Evolutionary conservation across 2,329 filamentous ascomycete genomes (phyloP), one percentile per base, ranked within the genome.

Genomic region (Xylariaceae sp.): DNA sequence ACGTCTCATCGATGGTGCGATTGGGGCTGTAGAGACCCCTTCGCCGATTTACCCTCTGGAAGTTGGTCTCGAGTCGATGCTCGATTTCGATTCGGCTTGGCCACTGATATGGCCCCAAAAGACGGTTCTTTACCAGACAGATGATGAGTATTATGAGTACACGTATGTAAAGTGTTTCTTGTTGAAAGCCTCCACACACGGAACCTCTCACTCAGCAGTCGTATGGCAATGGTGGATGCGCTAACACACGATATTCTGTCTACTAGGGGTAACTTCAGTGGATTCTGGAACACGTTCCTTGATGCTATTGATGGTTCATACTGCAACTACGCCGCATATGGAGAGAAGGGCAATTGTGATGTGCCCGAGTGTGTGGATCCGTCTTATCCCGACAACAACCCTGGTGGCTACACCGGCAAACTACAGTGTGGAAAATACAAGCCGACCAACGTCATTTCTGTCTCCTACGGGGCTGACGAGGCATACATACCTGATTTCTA

Each of bases 1-100:
- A 15, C 56, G 66, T 12, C 54, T 62, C 31, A 62, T 70, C 40
- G 68, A 71, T 40, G 69, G 68, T 5, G 69, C 63, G 12, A 55
- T 61, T 7, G 64, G 63, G 11, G 51, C 63, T 42, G 48, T 58
- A 11, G 51, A 55, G 39, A 56, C 54, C 2, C 51, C 54, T 42
- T 58, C 54, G 4, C 53, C 49, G 59, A 63, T 55, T 27, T 52
- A 47, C 40, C 51, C 53, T 7, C 42, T 50, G 7, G 55, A 42
- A 10, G 64, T 63, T 3, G 57, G 58, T 5, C 46, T 56, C n/a
- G 60, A 62, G 40, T 58, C 58, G 0, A 47, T 51, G 33, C 32
- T 61, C 3, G 60, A 60, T 33, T 55, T 61, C 11, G 58, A 61
- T 40, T 47, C 57, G 2, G 56, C 60, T 7, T 59, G 55, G 52